Base-by-base conservation (phyloP, 805 yeast species). In the Candida dendrica region DNA sequence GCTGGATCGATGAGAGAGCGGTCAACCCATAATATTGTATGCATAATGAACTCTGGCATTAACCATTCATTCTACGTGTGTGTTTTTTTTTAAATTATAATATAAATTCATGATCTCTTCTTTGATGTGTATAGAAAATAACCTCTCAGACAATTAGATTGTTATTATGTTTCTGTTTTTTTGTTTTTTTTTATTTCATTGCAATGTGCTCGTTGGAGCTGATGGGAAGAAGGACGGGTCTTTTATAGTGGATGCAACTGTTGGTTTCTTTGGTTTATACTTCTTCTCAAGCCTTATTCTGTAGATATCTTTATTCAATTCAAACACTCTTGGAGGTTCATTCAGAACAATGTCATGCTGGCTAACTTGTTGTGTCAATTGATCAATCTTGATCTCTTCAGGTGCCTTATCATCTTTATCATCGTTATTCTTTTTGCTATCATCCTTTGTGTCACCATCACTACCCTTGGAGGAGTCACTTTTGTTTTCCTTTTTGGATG, bases 1-100 rank as follows among this genome's bases (percentile, higher is more conserved):
- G 79, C 48, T 90, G 96, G 96, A 68, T 90, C 29, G 82, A 79
- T 48, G 90, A 82, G 57, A 72, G 75, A 50, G 82, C 81, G 13
- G 84, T 81, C 22, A 84, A 84, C 47, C 68, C 36, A 37, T 47
- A 42, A 27, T 27, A 27, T 27, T 27, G 30, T 11, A 10, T 22
- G 24, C 8, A 22, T 22, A 6, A 22, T 22, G 6, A 22, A 22
- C 24, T 22, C 24, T 22, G 8, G 8, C 8, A 22, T 22, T n/a
- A n/a, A n/a, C n/a, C n/a, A n/a, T n/a, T n/a, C n/a, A n/a, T n/a
- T n/a, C n/a, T n/a, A n/a, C n/a, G n/a, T n/a, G n/a, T n/a, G n/a
- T n/a, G n/a, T n/a, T n/a, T n/a, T n/a, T n/a, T n/a, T n/a, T n/a
- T n/a, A n/a, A n/a, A n/a, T n/a, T n/a, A n/a, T n/a, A n/a, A n/a